A percentile compares a stretch with the other conserved stretches of the same genome.
Evolutionary conservation across 441 rosid species (phyloP).

Genomic region (Pelargonium hybrid): DNA sequence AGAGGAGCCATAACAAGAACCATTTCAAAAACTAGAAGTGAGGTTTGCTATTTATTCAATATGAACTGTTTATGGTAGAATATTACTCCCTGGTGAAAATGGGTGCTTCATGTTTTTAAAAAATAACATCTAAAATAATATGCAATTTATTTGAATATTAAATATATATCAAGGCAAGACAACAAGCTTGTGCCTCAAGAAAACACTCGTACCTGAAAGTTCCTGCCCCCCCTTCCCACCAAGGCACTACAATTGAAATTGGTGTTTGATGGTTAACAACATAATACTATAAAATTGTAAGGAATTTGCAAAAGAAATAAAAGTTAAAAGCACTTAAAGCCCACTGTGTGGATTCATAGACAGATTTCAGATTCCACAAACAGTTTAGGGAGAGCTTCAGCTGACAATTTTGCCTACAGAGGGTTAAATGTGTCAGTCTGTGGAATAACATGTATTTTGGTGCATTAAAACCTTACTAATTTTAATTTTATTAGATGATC

Average conservation of each 20-base stretch:
- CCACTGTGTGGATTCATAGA: not conserved
- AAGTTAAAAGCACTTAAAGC: not conserved
- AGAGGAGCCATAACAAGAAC: not conserved
- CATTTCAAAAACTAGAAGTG: not conserved
- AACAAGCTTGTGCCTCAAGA: not conserved
- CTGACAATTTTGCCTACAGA: not conserved
- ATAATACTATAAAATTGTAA: slow-evolving; percentile 9
- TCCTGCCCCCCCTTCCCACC: slow-evolving; percentile 46
- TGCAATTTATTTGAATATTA: not conserved
- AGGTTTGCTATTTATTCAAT: not conserved
- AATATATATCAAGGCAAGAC: not conserved
- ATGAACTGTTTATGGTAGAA: not conserved
- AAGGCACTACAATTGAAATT: slow-evolving; percentile 54
- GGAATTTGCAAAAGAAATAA: slow-evolving; percentile 7
- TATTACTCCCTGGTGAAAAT: not conserved
- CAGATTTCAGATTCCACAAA: not conserved
- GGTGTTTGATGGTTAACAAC: slow-evolving; percentile 4
- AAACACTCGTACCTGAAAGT: slow-evolving; percentile 40
- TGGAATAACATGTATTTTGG: not conserved
- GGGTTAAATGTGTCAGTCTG: not conserved
- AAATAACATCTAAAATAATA: not conserved
- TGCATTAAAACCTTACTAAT: not conserved
- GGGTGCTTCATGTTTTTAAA: not conserved
- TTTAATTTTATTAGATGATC: not conserved
- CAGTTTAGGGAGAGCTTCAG: not conserved